These are phyloP conservation scores for Eimeria acervulina DNA, from an alignment of 169 alveolate species.

Conservation along the genomic window DNA sequence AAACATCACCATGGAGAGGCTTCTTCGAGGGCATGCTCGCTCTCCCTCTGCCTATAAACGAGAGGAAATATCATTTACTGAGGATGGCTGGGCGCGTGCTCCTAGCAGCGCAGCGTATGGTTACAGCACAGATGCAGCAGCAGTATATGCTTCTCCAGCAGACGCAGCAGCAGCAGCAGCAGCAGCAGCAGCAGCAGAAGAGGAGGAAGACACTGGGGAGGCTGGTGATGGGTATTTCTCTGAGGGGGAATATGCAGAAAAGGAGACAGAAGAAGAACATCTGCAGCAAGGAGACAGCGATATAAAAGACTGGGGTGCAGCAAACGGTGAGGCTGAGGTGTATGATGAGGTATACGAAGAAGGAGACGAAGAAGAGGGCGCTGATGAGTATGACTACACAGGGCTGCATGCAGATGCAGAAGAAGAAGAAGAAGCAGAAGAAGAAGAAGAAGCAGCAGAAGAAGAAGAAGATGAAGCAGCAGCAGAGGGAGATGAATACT, in stretches of 20 bases:
- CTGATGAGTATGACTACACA: neutral
- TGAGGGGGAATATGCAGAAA: conserved; percentile 44
- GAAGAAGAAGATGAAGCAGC: conserved; percentile 55
- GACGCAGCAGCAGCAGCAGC: neutral
- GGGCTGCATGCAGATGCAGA: conserved; percentile 8
- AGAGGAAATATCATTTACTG: conserved; percentile 52
- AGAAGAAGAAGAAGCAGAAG: conserved; percentile 45
- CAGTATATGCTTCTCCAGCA: conserved; percentile 29
- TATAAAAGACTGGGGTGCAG: neutral
- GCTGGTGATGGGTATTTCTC: neutral
- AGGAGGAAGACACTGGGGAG: too few relatives aligned
- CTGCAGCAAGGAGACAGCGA: neutral
- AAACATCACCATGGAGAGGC: neutral
- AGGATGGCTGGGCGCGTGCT: conserved; percentile 75
- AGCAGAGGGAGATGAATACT: conserved; percentile 27
- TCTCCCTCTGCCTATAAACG: conserved; percentile 12
- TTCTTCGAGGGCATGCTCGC: neutral
- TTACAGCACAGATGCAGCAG: neutral
- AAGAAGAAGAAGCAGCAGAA: conserved; percentile 24
- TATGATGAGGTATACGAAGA: neutral
- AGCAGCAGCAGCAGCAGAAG: neutral
- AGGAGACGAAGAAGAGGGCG: neutral
- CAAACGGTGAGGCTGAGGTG: neutral
- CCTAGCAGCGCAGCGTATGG: neutral
- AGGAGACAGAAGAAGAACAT: conserved; percentile 13